phyloP scores from a whole-genome alignment of 768 basidiomycete genomes.

The Lactarius indigo region DNA sequence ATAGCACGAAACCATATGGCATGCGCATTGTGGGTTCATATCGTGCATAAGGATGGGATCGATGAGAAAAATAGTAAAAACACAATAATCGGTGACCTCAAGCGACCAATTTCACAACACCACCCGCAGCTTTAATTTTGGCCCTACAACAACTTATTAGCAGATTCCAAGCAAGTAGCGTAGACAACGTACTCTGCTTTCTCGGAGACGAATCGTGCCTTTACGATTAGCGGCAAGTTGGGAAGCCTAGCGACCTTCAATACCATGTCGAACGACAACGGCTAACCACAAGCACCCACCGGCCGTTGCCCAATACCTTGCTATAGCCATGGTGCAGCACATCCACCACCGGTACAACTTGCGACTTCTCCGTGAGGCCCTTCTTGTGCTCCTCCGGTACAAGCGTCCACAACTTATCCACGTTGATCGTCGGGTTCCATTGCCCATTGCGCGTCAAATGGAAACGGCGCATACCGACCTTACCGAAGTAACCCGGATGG shows the following conservation, averaged over 20 bases:
- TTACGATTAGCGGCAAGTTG: slow-evolving; percentile 92
- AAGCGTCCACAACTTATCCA: slow-evolving; percentile 95
- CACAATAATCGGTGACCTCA: slow-evolving; percentile 40
- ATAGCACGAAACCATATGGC: slow-evolving; percentile 29
- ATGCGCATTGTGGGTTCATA: slow-evolving; percentile 30
- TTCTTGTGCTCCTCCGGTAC: slow-evolving; percentile 83
- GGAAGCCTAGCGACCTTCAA: slow-evolving; percentile 50
- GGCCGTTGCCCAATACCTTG: slow-evolving; percentile 94
- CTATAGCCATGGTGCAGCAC: slow-evolving; percentile 79
- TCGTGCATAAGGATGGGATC: slow-evolving; percentile 30
- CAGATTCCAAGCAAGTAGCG: slow-evolving; percentile 27
- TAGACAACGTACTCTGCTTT: slow-evolving; percentile 64
- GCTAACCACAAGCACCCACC: slow-evolving; percentile 43
- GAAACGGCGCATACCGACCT: slow-evolving; percentile 99
- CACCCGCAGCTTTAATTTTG: slow-evolving; percentile 92
- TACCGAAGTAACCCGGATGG: slow-evolving; percentile 99
- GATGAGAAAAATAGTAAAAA: slow-evolving; percentile 29
- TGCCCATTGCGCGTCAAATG: slow-evolving; percentile 87
- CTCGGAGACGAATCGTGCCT: slow-evolving; percentile 91
- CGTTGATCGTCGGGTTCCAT: slow-evolving; percentile 97
- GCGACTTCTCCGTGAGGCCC: slow-evolving; percentile 65
- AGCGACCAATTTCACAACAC: slow-evolving; percentile 90
- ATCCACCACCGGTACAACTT: slow-evolving; percentile 94
- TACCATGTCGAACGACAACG: neutral
- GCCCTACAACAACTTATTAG: slow-evolving; percentile 34